Base-by-base conservation (phyloP, 176 grass and related monocot species). In the Puya raimondii region DNA sequence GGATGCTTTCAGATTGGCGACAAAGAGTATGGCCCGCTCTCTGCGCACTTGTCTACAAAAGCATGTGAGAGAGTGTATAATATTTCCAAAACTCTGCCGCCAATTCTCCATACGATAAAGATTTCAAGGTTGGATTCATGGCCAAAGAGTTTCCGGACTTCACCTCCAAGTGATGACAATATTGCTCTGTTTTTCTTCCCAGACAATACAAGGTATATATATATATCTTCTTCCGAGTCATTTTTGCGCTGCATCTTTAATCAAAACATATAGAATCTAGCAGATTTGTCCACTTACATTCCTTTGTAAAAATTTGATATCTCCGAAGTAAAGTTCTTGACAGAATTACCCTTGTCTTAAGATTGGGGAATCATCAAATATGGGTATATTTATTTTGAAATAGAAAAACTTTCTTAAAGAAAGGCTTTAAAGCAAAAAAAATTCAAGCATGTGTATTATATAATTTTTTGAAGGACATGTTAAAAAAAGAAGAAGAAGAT, bases 111-210 rank as follows among this genome's bases (percentile, higher is more conserved):
- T 79, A 53, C 85, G 65, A 64, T 50, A 17, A 91, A 72, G 70
- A 47, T 96, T 33, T 73, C 85, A 20, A 70, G 53, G 51, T 70
- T 51, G 23, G 67, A 85, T 63, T 78, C 29, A 49, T 96, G 85
- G 85, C 92, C 92, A 82, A 76, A 79, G 83, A 84, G 66, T 9
- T 88, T 87, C 65, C 49, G 58, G 49, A 74, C 49, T 70, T 84
- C 75, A 70, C 70, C 75, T 33, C 88, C 85, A 66, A 91, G 66
- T 68, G 85, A 84, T 71, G 72, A 80, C 3, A 76, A 27, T 50
- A 87, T 91, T 77, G 88, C 83, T 26, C 82, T 96, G 23, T 88
- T 73, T 89, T 96, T 96, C 75, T 86, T 91, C 49, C 80, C 83
- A 12, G 25, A 57, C 23, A 72, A 65, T 70, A 69, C 16, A 11